Evolutionary conservation across 1,139 yeast species (phyloP).

Genomic region (Suhomyces guaymorum): DNA sequence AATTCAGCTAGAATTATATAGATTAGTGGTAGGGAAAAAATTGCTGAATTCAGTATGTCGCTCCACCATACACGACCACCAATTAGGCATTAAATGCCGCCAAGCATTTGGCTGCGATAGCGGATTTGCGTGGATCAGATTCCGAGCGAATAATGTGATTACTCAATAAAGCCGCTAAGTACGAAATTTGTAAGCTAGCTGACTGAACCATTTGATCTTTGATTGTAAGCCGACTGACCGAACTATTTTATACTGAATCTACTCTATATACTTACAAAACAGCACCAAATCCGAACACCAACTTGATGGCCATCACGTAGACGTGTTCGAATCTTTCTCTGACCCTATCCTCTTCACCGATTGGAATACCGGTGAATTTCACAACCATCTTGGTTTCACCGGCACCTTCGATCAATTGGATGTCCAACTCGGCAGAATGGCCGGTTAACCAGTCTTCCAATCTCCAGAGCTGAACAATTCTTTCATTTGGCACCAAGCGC

Average conservation of each 20-base stretch:
- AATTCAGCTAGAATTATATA: not conserved
- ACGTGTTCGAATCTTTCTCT: constrained; percentile 83
- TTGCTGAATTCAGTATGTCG: constrained; percentile 4
- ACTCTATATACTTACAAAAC: constrained; percentile 61
- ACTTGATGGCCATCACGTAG: constrained; percentile 82
- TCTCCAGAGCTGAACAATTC: constrained; percentile 80
- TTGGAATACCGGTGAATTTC: constrained; percentile 84
- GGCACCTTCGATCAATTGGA: constrained; percentile 70
- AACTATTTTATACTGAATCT: too few relatives aligned
- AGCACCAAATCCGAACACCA: constrained; percentile 93
- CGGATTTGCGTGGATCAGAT: not conserved
- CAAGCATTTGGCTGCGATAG: not conserved
- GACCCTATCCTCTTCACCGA: constrained; percentile 95
- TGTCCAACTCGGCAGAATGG: constrained; percentile 68
- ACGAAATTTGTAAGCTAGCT: too few relatives aligned
- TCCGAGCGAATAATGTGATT: too few relatives aligned
- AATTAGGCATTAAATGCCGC: constrained; percentile 3
- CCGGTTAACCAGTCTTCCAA: constrained; percentile 84
- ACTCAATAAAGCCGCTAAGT: too few relatives aligned
- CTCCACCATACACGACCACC: constrained; percentile 7
- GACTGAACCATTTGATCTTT: too few relatives aligned
- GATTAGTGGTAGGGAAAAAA: constrained; percentile 1
- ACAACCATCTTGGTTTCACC: constrained; percentile 83
- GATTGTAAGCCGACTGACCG: too few relatives aligned
- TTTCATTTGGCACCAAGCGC: constrained; percentile 56